These are phyloP conservation scores for Royoungia palumana DNA, from an alignment of 768 basidiomycete genomes.

Conservation along the genomic window DNA sequence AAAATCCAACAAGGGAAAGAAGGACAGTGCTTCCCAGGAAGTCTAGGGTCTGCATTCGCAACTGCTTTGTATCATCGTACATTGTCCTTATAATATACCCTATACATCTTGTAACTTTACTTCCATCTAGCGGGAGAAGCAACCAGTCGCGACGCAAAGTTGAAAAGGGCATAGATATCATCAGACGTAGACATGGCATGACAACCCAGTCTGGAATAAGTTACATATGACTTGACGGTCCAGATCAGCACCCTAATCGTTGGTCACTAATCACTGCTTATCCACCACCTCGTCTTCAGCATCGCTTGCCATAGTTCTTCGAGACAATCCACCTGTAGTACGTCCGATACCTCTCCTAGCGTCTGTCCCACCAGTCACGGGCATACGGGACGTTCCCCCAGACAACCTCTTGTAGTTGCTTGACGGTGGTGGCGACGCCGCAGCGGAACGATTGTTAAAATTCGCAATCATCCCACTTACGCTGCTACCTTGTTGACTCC, in stretches of 20 bases:
- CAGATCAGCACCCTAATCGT: too few species aligned
- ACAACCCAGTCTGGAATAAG: not conserved
- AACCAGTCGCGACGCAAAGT: too few species aligned
- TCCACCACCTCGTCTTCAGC: conserved; percentile 71
- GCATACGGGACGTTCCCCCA: conserved; percentile 27
- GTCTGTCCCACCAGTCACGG: conserved; percentile 8
- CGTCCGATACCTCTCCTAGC: conserved; percentile 45
- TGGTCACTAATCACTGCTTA: conserved; percentile 12
- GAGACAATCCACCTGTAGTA: conserved; percentile 49
- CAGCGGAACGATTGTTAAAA: conserved; percentile 47
- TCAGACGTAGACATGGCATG: not conserved
- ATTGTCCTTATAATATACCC: conserved; percentile 27
- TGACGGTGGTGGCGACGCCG: conserved; percentile 38
- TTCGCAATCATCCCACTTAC: conserved; percentile 57
- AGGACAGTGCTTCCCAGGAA: conserved; percentile 49
- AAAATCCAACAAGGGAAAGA: conserved; percentile 46
- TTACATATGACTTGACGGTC: not conserved
- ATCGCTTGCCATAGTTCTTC: conserved; percentile 80
- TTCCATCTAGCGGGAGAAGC: not conserved
- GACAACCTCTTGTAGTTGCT: conserved; percentile 46
- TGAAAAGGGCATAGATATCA: too few species aligned
- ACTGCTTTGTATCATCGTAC: conserved; percentile 25
- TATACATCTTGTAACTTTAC: conserved; percentile 25
- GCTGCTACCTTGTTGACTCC: conserved; percentile 38
- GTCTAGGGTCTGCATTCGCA: conserved; percentile 31